Evolutionary conservation across 2,329 filamentous ascomycete genomes (phyloP).

Genomic region (Neoarthrinium moseri): DNA sequence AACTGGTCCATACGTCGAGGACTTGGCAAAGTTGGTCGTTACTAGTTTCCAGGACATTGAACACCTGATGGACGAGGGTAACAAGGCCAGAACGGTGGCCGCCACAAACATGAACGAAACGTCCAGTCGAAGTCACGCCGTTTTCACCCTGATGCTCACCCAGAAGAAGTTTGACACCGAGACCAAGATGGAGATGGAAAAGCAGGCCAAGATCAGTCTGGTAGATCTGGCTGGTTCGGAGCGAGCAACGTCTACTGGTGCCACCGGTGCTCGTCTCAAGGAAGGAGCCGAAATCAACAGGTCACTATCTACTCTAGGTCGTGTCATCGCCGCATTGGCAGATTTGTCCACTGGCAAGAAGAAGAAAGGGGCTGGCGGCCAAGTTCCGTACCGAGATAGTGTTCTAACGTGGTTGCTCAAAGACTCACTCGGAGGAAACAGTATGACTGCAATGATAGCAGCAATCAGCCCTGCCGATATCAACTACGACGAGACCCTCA

Average conservation of each 20-base stretch:
- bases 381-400: conserved; percentile 96
- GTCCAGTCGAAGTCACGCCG: conserved; percentile 94
- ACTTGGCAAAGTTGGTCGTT: conserved; percentile 92
- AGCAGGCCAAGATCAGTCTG: conserved; percentile 95
- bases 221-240: conserved; percentile 98
- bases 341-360: conserved; percentile 86
- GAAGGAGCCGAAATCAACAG: conserved; percentile 99
- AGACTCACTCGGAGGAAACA: conserved; percentile 95
- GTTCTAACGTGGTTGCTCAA: conserved; percentile 96
- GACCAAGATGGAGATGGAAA: conserved; percentile 96
- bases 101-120: conserved; percentile 99
- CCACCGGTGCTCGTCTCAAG: conserved; percentile 90
- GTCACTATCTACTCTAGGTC: conserved; percentile 90
- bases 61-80: conserved; percentile 97
- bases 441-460: conserved; percentile 99
- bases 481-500: conserved; percentile 97
- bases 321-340: conserved; percentile 93
- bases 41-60: conserved; percentile 94
- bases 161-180: conserved; percentile 90
- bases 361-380: conserved; percentile 67
- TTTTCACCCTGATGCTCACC: conserved; percentile 93
- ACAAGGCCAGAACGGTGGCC: conserved; percentile 96
- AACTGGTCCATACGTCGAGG: conserved; percentile 96
- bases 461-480: conserved; percentile 98
- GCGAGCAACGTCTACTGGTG: conserved; percentile 93